phyloP scores from a whole-genome alignment of 1,284 basidiomycete genomes.

The Mycena citricolor region DNA sequence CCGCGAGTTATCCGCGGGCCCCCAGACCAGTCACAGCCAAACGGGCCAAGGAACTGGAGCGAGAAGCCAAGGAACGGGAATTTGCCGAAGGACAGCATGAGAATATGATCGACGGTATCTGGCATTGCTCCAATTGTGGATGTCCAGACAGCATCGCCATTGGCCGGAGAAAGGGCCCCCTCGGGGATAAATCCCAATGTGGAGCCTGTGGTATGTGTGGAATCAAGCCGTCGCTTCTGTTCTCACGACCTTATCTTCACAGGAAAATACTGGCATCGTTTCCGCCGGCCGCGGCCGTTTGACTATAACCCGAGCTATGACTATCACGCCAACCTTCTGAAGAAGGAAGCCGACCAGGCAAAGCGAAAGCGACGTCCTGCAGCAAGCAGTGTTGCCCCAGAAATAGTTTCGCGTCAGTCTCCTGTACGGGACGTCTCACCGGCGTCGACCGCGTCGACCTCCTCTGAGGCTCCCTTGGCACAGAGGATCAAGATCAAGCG shows the following conservation, averaged over 20 bases:
- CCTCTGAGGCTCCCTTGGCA: conserved; percentile 67
- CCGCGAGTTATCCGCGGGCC: conserved; percentile 45
- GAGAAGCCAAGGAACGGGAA: conserved; percentile 79
- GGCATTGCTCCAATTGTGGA: conserved; percentile 92
- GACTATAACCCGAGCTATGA: conserved; percentile 74
- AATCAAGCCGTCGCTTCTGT: neutral
- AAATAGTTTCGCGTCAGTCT: conserved; percentile 39
- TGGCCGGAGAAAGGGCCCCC: conserved; percentile 82
- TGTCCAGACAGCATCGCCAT: conserved; percentile 84
- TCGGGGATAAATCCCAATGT: conserved; percentile 90
- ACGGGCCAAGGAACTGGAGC: conserved; percentile 69
- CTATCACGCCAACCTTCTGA: conserved; percentile 56
- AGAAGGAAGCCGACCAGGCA: conserved; percentile 53
- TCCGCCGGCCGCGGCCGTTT: conserved; percentile 74
- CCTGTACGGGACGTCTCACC: conserved; percentile 60
- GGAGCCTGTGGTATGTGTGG: conserved; percentile 79
- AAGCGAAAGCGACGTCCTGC: conserved; percentile 44
- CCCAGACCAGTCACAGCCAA: conserved; percentile 52
- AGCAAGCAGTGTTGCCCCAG: conserved; percentile 37
- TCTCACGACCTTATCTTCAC: conserved; percentile 13
- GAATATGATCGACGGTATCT: conserved; percentile 79
- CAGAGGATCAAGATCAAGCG: conserved; percentile 50
- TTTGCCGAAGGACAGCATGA: conserved; percentile 79
- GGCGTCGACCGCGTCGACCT: conserved; percentile 66
- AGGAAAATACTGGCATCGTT: conserved; percentile 87